A percentile compares a stretch with the other conserved stretches of the same genome.
These are phyloP conservation scores for Colletotrichum graminicola DNA, from an alignment of 2,329 filamentous ascomycete species.

Conservation along the genomic window DNA sequence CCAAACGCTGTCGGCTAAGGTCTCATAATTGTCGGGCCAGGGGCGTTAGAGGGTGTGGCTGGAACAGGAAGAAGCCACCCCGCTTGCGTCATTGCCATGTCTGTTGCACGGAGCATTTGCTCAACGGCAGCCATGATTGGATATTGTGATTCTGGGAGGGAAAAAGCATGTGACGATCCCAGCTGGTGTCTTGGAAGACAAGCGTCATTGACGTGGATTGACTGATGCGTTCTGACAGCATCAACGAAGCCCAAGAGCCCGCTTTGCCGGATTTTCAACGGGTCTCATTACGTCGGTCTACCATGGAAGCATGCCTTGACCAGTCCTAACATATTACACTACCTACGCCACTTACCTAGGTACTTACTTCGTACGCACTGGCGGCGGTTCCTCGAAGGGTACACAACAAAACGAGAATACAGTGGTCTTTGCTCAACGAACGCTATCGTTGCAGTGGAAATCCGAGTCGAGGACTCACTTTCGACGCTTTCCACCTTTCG, in stretches of 20 bases:
- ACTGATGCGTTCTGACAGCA: constrained; percentile 5
- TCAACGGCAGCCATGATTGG: constrained; percentile 28
- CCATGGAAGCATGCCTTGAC: background rate
- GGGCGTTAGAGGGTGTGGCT: constrained; percentile 22
- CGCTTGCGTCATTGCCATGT: constrained; percentile 37
- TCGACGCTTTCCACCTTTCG: background rate
- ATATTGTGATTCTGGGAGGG: background rate
- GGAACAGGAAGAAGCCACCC: constrained; percentile 25
- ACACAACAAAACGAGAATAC: background rate
- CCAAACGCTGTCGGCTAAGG: constrained; percentile 21
- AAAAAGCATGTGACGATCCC: constrained; percentile 39
- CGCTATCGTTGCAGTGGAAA: background rate
- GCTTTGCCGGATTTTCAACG: background rate
- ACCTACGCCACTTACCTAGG: background rate
- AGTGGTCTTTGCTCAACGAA: background rate
- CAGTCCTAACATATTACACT: background rate
- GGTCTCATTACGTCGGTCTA: background rate
- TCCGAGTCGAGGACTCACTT: background rate
- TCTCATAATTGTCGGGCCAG: constrained; percentile 26
- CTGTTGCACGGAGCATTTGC: constrained; percentile 32
- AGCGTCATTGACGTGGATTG: constrained; percentile 24
- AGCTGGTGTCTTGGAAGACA: constrained; percentile 13
- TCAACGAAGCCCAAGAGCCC: background rate
- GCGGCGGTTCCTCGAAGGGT: background rate
- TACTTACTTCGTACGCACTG: background rate